These are phyloP conservation scores for Scheffersomyces spartinae DNA, from an alignment of 805 yeast genomes.

Conservation along the genomic window DNA sequence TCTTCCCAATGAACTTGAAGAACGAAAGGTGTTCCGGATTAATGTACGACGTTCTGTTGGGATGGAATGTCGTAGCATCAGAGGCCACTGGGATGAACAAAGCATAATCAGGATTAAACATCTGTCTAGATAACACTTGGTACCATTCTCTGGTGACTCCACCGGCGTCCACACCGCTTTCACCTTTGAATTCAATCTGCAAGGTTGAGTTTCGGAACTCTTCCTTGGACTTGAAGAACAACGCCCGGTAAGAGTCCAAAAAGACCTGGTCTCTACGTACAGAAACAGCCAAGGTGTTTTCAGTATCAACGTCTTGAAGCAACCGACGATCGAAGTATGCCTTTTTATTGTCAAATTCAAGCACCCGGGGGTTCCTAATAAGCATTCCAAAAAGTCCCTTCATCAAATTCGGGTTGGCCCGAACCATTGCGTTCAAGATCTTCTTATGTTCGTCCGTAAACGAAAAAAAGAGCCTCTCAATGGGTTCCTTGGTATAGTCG, in stretches of 20 bases:
- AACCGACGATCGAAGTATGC: constrained; percentile 71
- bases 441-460: constrained; percentile 85
- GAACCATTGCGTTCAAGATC: constrained; percentile 81
- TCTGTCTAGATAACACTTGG: constrained; percentile 84
- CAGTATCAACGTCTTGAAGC: constrained; percentile 35
- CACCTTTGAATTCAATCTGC: constrained; percentile 81
- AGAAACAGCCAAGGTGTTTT: constrained; percentile 44
- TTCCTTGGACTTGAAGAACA: constrained; percentile 67
- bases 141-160: constrained; percentile 98
- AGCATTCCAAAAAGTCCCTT: constrained; percentile 90
- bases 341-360: constrained; percentile 91
- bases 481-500: constrained; percentile 64
- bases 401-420: constrained; percentile 85
- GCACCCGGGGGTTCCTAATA: constrained; percentile 75
- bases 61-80: constrained; percentile 90
- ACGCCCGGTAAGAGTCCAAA: constrained; percentile 74
- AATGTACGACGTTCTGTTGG: constrained; percentile 83
- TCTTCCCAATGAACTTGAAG: constrained; percentile 87
- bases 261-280: constrained; percentile 87
- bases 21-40: constrained; percentile 89
- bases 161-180: constrained; percentile 96
- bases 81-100: constrained; percentile 83
- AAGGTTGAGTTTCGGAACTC: constrained; percentile 64
- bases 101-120: constrained; percentile 94
- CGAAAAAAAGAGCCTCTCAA: constrained; percentile 68